These are phyloP conservation scores for Suillus brevipes DNA, from an alignment of 768 basidiomycete species.

Conservation along the genomic window DNA sequence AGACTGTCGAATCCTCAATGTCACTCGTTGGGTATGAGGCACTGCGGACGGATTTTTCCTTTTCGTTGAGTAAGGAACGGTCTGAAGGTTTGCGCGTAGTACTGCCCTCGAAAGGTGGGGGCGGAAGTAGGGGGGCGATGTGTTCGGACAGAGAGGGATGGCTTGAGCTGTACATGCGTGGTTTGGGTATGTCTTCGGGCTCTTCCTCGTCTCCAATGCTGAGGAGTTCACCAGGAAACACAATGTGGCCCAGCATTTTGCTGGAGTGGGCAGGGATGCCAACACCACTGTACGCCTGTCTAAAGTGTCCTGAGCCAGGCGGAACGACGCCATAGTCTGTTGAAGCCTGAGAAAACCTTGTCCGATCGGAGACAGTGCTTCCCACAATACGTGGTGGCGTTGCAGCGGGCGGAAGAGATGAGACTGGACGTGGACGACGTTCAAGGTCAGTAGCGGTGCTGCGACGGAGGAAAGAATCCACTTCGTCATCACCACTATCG, in stretches of 20 bases:
- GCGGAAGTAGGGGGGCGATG: conserved; percentile 39
- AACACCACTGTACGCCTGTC: conserved; percentile 31
- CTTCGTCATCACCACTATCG: conserved; percentile 70
- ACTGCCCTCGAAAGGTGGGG: conserved; percentile 38
- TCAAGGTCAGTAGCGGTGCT: conserved; percentile 28
- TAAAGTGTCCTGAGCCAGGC: conserved; percentile 32
- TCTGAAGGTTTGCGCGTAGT: conserved; percentile 20
- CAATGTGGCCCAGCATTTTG: conserved; percentile 35
- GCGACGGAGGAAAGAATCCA: conserved; percentile 59
- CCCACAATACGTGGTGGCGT: conserved; percentile 37
- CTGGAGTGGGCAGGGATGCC: conserved; percentile 26
- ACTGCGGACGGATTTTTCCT: conserved; percentile 34
- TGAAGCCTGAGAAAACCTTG: conserved; percentile 39
- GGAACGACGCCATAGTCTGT: conserved; percentile 38
- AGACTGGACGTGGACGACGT: conserved; percentile 17
- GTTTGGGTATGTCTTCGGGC: conserved; percentile 18
- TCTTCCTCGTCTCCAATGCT: conserved; percentile 38
- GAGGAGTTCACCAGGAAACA: conserved; percentile 36
- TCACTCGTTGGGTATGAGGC: conserved; percentile 35
- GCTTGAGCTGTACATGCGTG: conserved; percentile 29
- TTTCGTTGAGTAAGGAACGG: conserved; percentile 27
- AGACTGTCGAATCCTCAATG: conserved; percentile 32
- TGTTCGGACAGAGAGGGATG: conserved; percentile 27
- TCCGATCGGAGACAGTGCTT: conserved; percentile 39
- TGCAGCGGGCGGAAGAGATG: conserved; percentile 33